These are phyloP conservation scores for Microbotryum saponariae DNA, from an alignment of 1,284 basidiomycete species.

Conservation along the genomic window DNA sequence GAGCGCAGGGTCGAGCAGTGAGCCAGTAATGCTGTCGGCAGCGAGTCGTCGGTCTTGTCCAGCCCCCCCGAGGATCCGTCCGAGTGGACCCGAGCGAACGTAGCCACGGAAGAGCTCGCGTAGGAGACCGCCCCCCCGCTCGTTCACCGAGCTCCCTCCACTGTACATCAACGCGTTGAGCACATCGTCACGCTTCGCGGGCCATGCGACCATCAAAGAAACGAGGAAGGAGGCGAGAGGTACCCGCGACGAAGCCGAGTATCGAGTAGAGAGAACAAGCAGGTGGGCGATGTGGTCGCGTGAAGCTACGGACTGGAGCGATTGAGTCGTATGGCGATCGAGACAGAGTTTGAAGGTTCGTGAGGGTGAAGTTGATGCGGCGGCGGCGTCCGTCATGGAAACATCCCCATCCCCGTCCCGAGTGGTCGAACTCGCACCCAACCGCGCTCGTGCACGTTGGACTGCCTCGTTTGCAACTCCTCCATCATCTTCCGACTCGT, in stretches of 20 bases:
- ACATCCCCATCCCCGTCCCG: conserved; percentile 4
- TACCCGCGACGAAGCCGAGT: conserved; percentile 43
- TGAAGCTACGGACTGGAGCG: conserved; percentile 50
- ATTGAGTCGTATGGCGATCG: conserved; percentile 53
- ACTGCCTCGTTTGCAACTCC: neutral
- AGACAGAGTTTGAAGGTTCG: conserved; percentile 43
- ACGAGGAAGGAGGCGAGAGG: conserved; percentile 52
- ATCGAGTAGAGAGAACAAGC: conserved; percentile 37
- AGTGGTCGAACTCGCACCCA: neutral
- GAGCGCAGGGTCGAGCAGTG: conserved; percentile 32
- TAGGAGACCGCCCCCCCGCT: conserved; percentile 53
- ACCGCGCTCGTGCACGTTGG: neutral
- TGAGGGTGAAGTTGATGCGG: conserved; percentile 28
- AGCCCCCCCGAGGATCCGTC: conserved; percentile 47
- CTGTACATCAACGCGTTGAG: conserved; percentile 43
- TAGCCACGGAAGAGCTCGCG: conserved; percentile 65
- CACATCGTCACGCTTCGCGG: conserved; percentile 49
- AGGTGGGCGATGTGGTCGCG: conserved; percentile 51
- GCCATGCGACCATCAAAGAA: conserved; percentile 53
- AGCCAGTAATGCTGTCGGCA: conserved; percentile 37
- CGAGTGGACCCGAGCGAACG: conserved; percentile 47
- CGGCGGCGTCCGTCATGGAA: conserved; percentile 31
- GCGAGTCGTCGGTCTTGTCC: too few relatives aligned
- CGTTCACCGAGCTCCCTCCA: conserved; percentile 22
- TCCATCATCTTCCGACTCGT: conserved; percentile 47